These are phyloP conservation scores for Fragilaria radians DNA, from an alignment of 108 stramenopile species.

Conservation along the genomic window DNA sequence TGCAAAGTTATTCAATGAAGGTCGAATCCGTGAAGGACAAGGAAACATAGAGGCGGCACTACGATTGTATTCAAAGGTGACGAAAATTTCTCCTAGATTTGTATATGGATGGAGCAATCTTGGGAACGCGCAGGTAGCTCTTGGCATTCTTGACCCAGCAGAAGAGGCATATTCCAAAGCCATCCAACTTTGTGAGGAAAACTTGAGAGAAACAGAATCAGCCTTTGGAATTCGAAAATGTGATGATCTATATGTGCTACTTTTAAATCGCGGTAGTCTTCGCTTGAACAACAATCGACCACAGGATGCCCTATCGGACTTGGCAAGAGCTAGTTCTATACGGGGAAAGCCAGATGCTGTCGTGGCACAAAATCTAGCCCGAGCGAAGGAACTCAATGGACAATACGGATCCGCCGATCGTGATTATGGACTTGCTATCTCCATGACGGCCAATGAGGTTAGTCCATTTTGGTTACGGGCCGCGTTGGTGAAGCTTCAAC, in stretches of 20 bases:
- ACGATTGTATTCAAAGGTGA: conserved; percentile 65
- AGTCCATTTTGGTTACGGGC: conserved; percentile 79
- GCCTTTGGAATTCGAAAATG: conserved; percentile 50
- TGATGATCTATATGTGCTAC: conserved; percentile 65
- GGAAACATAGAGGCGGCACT: conserved; percentile 74
- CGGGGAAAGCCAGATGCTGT: conserved; percentile 69
- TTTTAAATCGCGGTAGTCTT: conserved; percentile 68
- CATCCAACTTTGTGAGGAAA: conserved; percentile 57
- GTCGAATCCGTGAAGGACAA: conserved; percentile 66
- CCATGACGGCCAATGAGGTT: conserved; percentile 83
- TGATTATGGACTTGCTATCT: conserved; percentile 65
- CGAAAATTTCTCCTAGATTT: conserved; percentile 64
- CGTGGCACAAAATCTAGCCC: conserved; percentile 68
- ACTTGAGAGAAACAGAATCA: conserved; percentile 22
- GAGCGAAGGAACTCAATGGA: conserved; percentile 74
- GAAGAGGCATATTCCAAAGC: conserved; percentile 62
- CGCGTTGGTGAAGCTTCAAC: conserved; percentile 69
- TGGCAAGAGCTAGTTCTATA: conserved; percentile 38
- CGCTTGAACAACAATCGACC: conserved; percentile 61
- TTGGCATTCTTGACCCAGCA: conserved; percentile 49
- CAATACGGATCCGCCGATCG: conserved; percentile 46
- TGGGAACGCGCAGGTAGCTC: conserved; percentile 71
- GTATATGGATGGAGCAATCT: conserved; percentile 79
- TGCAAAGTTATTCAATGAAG: conserved; percentile 64
- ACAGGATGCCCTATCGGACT: conserved; percentile 60